Conservation (phyloP, 495 filamentous ascomycete species). For the Thozetella sp. region DNA sequence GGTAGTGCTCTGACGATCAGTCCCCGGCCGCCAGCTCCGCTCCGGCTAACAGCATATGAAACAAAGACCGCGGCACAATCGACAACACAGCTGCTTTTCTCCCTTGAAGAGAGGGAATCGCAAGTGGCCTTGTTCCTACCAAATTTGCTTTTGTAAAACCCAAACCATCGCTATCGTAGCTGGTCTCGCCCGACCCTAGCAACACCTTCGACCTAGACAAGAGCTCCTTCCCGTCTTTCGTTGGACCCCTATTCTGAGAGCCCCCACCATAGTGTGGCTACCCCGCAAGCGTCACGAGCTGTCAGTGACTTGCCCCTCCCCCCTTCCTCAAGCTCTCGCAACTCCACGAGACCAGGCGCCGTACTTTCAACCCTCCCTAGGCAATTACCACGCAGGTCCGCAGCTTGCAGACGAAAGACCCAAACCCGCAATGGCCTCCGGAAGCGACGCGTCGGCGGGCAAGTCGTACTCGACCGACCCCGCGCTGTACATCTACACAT, state of each 20-base stretch:
- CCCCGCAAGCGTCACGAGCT: background rate
- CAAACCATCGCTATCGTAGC: too few species aligned
- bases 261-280: background rate
- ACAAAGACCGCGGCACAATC: background rate
- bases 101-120: background rate
- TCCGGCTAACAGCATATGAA: background rate
- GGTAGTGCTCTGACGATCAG: too few species aligned
- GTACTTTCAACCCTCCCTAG: too few species aligned
- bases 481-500: slow-evolving; percentile 91
- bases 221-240: background rate
- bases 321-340: background rate
- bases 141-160: too few species aligned
- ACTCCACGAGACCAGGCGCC: background rate
- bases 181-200: too few species aligned
- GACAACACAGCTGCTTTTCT: background rate
- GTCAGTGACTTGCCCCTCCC: background rate
- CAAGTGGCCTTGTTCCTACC: background rate
- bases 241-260: background rate
- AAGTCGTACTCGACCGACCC: slow-evolving; percentile 69
- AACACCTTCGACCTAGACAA: background rate
- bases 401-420: too few species aligned
- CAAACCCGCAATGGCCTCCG: slow-evolving; percentile 44
- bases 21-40: background rate
- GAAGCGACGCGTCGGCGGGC: slow-evolving; percentile 26
- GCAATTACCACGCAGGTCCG: too few species aligned